phyloP scores from a whole-genome alignment of 2,329 filamentous ascomycete species.

The Cadophora luteo-olivacea region DNA sequence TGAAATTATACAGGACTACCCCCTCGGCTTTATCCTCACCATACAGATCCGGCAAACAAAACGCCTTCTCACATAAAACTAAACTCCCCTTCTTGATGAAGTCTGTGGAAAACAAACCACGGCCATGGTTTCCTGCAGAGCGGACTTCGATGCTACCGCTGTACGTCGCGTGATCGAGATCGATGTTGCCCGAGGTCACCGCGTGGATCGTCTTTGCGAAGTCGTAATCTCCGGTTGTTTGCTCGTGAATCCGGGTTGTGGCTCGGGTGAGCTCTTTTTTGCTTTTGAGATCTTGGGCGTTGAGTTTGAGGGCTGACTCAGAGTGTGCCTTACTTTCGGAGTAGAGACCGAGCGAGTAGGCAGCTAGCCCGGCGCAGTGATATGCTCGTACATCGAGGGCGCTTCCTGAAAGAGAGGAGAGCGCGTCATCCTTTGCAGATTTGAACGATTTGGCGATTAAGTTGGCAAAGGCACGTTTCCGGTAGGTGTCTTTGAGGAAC shows the following conservation, averaged over 20 bases:
- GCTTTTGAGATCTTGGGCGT: conserved; percentile 22
- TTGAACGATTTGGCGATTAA: background rate
- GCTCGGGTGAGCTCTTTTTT: conserved; percentile 24
- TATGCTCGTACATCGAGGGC: conserved; percentile 27
- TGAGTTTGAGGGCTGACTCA: conserved; percentile 23
- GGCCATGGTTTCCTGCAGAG: conserved; percentile 7
- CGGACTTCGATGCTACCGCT: conserved; percentile 17
- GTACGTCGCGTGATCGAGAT: conserved; percentile 30
- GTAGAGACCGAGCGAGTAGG: conserved; percentile 27
- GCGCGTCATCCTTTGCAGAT: conserved; percentile 23
- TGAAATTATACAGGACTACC: conserved; percentile 29
- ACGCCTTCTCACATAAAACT: conserved; percentile 32
- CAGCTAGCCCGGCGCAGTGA: conserved; percentile 28
- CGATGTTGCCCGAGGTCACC: conserved; percentile 12
- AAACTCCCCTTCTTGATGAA: conserved; percentile 26
- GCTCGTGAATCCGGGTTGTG: conserved; percentile 22
- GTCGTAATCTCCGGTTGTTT: conserved; percentile 27
- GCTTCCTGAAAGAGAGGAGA: conserved; percentile 25
- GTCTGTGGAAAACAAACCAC: conserved; percentile 21
- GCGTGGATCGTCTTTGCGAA: conserved; percentile 24
- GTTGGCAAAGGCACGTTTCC: background rate
- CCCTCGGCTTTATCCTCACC: conserved; percentile 12
- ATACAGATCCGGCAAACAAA: conserved; percentile 30
- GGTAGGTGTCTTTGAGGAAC: background rate
- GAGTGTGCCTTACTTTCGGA: conserved; percentile 25